Conservation (phyloP, 2,329 filamentous ascomycete genomes). For the Curvularia verruculosa region DNA sequence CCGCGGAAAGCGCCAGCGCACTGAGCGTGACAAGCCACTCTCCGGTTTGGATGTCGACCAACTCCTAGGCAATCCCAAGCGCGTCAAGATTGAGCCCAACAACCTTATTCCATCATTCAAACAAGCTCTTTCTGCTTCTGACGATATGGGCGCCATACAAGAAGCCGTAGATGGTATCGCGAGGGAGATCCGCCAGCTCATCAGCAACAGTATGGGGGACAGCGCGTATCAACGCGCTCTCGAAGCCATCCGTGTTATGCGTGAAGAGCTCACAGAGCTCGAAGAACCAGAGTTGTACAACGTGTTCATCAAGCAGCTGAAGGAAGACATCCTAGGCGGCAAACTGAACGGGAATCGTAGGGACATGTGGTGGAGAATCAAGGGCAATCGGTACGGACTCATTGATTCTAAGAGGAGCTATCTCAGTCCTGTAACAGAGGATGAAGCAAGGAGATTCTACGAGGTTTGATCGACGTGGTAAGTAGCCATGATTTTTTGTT, state of each 20-base stretch:
- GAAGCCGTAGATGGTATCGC: slow-evolving; percentile 77
- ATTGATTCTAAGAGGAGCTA: slow-evolving; percentile 70
- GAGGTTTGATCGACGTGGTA: slow-evolving; percentile 18
- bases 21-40: slow-evolving; percentile 77
- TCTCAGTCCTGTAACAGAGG: slow-evolving; percentile 68
- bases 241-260: slow-evolving; percentile 78
- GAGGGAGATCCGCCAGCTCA: slow-evolving; percentile 69
- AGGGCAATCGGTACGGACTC: slow-evolving; percentile 71
- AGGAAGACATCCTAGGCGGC: slow-evolving; percentile 71
- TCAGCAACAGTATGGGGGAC: slow-evolving; percentile 77
- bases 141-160: slow-evolving; percentile 66
- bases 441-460: slow-evolving; percentile 65
- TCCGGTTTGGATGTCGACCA: slow-evolving; percentile 88
- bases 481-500: neutral
- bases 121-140: slow-evolving; percentile 69
- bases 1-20: slow-evolving; percentile 63
- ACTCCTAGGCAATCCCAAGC: slow-evolving; percentile 69
- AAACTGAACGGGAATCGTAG: slow-evolving; percentile 76
- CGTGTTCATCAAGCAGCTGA: slow-evolving; percentile 71
- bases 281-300: slow-evolving; percentile 83
- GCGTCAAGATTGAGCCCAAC: slow-evolving; percentile 63
- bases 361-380: slow-evolving; percentile 82
- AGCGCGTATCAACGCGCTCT: slow-evolving; percentile 74
- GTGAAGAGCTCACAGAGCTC: slow-evolving; percentile 74
- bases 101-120: slow-evolving; percentile 94